Conservation (phyloP, 78 protist species). For the Fonticula alba region DNA sequence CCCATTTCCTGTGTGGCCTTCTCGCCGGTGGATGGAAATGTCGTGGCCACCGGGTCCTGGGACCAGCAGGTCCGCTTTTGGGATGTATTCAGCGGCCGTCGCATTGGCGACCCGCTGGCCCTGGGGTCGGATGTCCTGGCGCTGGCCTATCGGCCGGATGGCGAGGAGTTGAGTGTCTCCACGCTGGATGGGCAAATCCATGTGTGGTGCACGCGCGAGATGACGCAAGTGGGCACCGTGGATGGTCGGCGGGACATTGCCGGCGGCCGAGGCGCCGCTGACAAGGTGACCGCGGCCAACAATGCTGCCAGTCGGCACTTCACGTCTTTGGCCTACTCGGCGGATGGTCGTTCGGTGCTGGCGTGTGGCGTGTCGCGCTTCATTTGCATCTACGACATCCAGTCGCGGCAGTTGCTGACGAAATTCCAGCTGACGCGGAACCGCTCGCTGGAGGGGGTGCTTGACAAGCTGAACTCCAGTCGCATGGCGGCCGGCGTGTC, state of each 20-base stretch:
- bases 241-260: slow-evolving; percentile 40
- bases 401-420: slow-evolving; percentile 24
- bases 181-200: slow-evolving; percentile 32
- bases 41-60: slow-evolving; percentile 57
- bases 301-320: slow-evolving; percentile 17
- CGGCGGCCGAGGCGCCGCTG: neutral
- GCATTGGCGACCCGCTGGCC: slow-evolving; percentile 14
- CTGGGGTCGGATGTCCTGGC: slow-evolving; percentile 32
- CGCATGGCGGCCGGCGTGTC: slow-evolving; percentile 30
- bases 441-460: slow-evolving; percentile 52
- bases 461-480: slow-evolving; percentile 21
- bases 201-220: slow-evolving; percentile 23
- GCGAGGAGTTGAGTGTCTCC: slow-evolving; percentile 20
- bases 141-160: slow-evolving; percentile 53
- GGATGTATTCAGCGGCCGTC: slow-evolving; percentile 50
- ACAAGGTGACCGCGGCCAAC: slow-evolving; percentile 11
- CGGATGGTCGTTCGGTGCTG: slow-evolving; percentile 54
- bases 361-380: slow-evolving; percentile 62
- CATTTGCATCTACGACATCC: slow-evolving; percentile 61
- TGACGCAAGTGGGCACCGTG: slow-evolving; percentile 27
- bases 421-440: slow-evolving; percentile 3
- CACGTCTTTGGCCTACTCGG: slow-evolving; percentile 33
- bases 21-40: neutral
- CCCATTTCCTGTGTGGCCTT: slow-evolving; percentile 7
- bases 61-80: slow-evolving; percentile 44